Base-by-base conservation (phyloP, 805 yeast species). In the Wickerhamomyces silvicola region DNA sequence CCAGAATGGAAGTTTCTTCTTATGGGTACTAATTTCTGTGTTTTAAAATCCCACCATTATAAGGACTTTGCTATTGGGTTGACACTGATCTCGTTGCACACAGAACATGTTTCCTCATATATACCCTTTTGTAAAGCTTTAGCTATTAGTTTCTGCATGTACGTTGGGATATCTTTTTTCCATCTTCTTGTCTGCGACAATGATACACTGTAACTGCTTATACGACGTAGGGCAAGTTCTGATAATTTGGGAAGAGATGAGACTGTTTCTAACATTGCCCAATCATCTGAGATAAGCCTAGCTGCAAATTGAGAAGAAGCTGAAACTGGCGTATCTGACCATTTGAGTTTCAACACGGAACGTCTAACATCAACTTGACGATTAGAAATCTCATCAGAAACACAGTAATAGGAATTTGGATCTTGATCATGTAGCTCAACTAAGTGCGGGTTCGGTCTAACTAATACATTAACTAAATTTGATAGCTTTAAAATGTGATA, bases 1-100 rank as follows among this genome's bases (percentile, higher is more conserved):
- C 72, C 74, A 37, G 71, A 61, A 41, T 83, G 77, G 41, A 77
- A 77, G 37, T 67, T 67, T 24, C 72, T 56, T 43, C 69, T 66
- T 18, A 77, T 60, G 0, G 84, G 82, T 4, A 75, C 53, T 22
- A 60, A 49, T 22, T 54, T 60, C 35, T 75, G 68, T 23, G 61
- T 66, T 30, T 69, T 60, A 28, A 75, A 60, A 43, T 77, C 78
- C 83, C 84, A 77, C 82, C 82, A 77, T 47, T 77, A 83, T 38
- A 68, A 48, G 2, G 69, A 63, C 42, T 76, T 78, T 0, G 81
- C 82, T 10, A 66, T 62, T 3, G 79, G 72, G 34, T 75, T 77
- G 6, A 75, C 67, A 4, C 69, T 59, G n/a, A 66, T 57, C 4
- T 52, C 36, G 7, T 60, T 52, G 50, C 84, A 77, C 25, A 60